phyloP scores from a whole-genome alignment of 345 rosid genomes.

The Murraya koenigii region DNA sequence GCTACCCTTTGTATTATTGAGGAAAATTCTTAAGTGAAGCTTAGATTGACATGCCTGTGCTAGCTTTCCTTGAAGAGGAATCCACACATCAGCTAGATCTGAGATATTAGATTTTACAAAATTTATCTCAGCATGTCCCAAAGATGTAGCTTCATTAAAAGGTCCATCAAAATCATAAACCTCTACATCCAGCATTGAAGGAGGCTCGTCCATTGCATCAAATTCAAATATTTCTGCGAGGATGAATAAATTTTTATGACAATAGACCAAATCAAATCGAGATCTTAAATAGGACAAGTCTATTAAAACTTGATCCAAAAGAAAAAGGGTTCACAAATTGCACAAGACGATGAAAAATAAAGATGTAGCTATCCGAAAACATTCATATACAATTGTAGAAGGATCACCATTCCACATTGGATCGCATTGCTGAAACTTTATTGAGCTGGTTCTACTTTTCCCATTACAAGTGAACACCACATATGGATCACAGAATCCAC shows the following conservation, averaged over 20 bases:
- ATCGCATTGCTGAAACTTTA: constrained; percentile 83
- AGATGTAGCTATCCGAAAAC: constrained; percentile 12
- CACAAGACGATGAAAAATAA: background rate
- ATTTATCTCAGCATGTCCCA: constrained; percentile 85
- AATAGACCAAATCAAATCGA: constrained; percentile 10
- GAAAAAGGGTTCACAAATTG: background rate
- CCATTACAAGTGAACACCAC: constrained; percentile 93
- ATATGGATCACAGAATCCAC: constrained; percentile 89
- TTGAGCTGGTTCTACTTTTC: constrained; percentile 85
- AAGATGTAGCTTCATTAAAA: constrained; percentile 78
- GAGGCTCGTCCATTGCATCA: constrained; percentile 98
- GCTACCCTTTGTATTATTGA: constrained; percentile 84
- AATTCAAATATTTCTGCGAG: constrained; percentile 95
- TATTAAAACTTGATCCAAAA: background rate
- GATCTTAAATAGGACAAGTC: constrained; percentile 6
- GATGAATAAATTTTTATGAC: constrained; percentile 16
- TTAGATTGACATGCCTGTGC: constrained; percentile 96
- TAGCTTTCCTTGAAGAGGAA: constrained; percentile 80
- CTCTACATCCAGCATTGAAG: constrained; percentile 87
- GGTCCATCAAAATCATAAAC: constrained; percentile 96
- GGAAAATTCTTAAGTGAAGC: constrained; percentile 82
- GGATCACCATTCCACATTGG: constrained; percentile 92
- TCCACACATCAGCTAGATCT: constrained; percentile 90
- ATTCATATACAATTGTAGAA: constrained; percentile 9
- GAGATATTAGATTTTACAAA: constrained; percentile 80